These are phyloP conservation scores for Chlamydomonas sp. DNA, from an alignment of 139 green algal species.

Conservation along the genomic window DNA sequence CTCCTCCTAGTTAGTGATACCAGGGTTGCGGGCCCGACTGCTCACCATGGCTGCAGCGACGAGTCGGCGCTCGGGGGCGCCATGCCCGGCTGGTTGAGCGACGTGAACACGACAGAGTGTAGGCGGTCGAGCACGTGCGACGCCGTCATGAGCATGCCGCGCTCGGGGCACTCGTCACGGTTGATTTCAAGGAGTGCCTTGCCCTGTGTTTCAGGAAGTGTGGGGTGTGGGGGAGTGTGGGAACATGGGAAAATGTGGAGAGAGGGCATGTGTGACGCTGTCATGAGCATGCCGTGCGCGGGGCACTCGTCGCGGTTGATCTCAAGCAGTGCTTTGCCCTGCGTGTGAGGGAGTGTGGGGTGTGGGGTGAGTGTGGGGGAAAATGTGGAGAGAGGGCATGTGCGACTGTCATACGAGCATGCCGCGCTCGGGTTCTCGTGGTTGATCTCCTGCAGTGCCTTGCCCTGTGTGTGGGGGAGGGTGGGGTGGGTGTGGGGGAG, in stretches of 20 bases:
- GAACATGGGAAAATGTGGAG: slow-evolving; percentile 32
- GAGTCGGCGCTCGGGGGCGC: not conserved
- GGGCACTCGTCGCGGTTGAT: slow-evolving; percentile 44
- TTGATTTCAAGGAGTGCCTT: not conserved
- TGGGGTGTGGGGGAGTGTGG: no score
- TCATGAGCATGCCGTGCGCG: slow-evolving; percentile 43
- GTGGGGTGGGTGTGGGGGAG: no score
- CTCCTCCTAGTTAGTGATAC: no score
- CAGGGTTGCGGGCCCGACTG: no score
- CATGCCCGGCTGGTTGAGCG: slow-evolving; percentile 5
- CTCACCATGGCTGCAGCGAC: slow-evolving; percentile 11
- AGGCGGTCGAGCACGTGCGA: slow-evolving; percentile 35
- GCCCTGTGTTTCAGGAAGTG: no score
- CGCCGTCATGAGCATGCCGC: slow-evolving; percentile 42
- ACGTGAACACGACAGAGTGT: slow-evolving; percentile 31
- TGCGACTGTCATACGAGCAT: slow-evolving; percentile 37
- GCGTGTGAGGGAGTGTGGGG: no score
- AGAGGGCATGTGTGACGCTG: slow-evolving; percentile 26
- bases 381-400: slow-evolving; percentile 35
- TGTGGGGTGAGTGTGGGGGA: slow-evolving; percentile 23
- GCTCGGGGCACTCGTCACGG: slow-evolving; percentile 47
- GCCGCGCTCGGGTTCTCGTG: slow-evolving; percentile 46
- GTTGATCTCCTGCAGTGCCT: not conserved
- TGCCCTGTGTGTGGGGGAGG: no score
- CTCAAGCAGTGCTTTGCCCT: not conserved